Evolutionary conservation across 1,284 basidiomycete species (phyloP).

Genomic region (Binderoboletus segoi): DNA sequence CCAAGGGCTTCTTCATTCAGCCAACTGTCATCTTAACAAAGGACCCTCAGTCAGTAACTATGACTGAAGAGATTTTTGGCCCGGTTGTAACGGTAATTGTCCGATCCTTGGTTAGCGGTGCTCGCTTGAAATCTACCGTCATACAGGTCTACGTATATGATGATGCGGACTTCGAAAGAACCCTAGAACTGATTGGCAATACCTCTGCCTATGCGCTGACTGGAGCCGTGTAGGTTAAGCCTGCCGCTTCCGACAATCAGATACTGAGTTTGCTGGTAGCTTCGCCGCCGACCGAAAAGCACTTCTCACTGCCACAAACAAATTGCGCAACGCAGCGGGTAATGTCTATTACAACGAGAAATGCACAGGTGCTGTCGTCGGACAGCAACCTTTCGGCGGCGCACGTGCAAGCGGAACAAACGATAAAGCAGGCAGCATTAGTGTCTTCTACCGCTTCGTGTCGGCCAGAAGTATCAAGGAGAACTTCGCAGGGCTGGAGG

Average conservation of each 20-base stretch:
- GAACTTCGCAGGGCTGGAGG: constrained; percentile 81
- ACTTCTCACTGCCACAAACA: constrained; percentile 74
- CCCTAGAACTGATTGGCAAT: constrained; percentile 83
- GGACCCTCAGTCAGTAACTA: constrained; percentile 89
- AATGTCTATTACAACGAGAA: constrained; percentile 97
- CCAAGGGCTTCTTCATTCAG: constrained; percentile 91
- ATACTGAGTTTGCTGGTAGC: constrained; percentile 42
- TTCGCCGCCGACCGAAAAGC: constrained; percentile 82
- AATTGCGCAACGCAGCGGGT: constrained; percentile 83
- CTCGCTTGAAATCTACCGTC: constrained; percentile 8
- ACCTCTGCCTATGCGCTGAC: constrained; percentile 92
- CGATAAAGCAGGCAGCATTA: constrained; percentile 95
- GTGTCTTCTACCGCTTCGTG: constrained; percentile 89
- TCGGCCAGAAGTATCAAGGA: constrained; percentile 96
- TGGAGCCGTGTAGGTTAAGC: constrained; percentile 73
- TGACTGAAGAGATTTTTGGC: constrained; percentile 97
- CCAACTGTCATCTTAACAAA: constrained; percentile 95
- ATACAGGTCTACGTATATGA: constrained; percentile 80
- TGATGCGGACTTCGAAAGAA: constrained; percentile 83
- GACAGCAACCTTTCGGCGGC: constrained; percentile 97
- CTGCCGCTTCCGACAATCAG: background rate
- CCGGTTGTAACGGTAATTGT: constrained; percentile 85
- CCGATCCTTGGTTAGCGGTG: background rate
- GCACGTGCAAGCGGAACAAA: constrained; percentile 94
- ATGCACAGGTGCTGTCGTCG: constrained; percentile 94